phyloP scores from a whole-genome alignment of 768 basidiomycete species.

The Termitomyces bulborhizus region DNA sequence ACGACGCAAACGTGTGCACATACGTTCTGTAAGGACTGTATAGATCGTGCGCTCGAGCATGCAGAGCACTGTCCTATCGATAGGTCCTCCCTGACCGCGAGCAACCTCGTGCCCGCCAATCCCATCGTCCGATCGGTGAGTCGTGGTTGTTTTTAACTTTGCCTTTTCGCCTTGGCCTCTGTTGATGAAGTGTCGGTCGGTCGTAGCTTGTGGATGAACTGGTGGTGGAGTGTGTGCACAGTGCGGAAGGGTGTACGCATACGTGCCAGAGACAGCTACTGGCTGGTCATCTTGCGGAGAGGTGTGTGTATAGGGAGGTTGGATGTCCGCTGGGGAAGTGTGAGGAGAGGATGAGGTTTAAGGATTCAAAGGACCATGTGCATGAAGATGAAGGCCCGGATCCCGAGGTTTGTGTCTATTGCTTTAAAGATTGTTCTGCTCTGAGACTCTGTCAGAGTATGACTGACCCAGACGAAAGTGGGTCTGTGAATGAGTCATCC shows the following conservation, averaged over 20 bases:
- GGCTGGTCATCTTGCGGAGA: slow-evolving; percentile 52
- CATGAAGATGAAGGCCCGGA: slow-evolving; percentile 2
- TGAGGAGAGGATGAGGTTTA: slow-evolving; percentile 17
- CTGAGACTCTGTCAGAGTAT: not conserved
- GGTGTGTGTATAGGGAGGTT: slow-evolving; percentile 53
- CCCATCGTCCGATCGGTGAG: slow-evolving; percentile 72
- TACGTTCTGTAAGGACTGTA: slow-evolving; percentile 85
- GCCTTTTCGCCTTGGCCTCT: not conserved
- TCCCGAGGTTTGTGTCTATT: not conserved
- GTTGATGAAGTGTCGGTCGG: not conserved
- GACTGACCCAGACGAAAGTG: not conserved
- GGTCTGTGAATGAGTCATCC: not conserved
- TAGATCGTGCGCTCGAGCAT: slow-evolving; percentile 59
- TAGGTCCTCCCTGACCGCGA: slow-evolving; percentile 54
- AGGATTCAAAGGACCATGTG: slow-evolving; percentile 5
- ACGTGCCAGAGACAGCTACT: slow-evolving; percentile 65
- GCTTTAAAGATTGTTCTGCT: not conserved
- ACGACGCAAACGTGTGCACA: slow-evolving; percentile 74
- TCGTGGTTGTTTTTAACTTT: slow-evolving; percentile 6
- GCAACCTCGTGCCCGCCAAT: slow-evolving; percentile 62
- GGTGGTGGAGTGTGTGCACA: slow-evolving; percentile 63
- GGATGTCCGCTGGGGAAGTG: slow-evolving; percentile 46
- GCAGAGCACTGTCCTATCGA: slow-evolving; percentile 81
- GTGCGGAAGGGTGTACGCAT: slow-evolving; percentile 50
- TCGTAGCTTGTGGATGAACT: slow-evolving; percentile 83